phyloP scores from a whole-genome alignment of 1,139 yeast genomes.

The Suhomyces choctaworum region DNA sequence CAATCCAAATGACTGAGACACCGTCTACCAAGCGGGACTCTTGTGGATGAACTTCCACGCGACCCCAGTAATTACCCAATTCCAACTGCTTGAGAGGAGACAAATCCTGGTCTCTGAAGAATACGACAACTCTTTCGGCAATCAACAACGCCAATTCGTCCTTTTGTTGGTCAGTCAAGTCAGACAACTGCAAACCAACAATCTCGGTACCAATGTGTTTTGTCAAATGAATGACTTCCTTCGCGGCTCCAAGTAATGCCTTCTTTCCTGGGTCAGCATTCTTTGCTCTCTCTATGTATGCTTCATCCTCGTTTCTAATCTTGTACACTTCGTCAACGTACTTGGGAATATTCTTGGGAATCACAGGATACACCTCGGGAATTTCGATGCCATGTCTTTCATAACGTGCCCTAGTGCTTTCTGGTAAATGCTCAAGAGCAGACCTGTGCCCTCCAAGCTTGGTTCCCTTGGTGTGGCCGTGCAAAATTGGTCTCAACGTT shows the following conservation, averaged over 20 bases:
- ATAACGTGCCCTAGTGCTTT: constrained; percentile 16
- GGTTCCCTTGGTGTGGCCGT: constrained; percentile 7
- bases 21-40: constrained; percentile 40
- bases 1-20: constrained; percentile 55
- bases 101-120: constrained; percentile 45
- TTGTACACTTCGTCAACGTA: constrained; percentile 19
- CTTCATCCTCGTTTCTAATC: constrained; percentile 18
- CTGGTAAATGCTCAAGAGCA: constrained; percentile 15
- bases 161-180: constrained; percentile 31
- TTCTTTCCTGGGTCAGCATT: constrained; percentile 23
- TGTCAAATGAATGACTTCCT: constrained; percentile 20
- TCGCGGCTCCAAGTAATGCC: constrained; percentile 22
- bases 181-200: constrained; percentile 20
- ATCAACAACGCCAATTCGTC: constrained; percentile 43
- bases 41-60: constrained; percentile 45
- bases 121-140: constrained; percentile 46
- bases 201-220: constrained; percentile 22
- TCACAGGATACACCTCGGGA: constrained; percentile 19
- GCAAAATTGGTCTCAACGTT: constrained; percentile 13
- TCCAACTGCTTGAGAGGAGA: constrained; percentile 48
- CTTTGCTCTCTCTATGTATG: constrained; percentile 20
- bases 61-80: constrained; percentile 45
- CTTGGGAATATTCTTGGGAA: constrained; percentile 18
- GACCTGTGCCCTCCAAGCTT: constrained; percentile 9
- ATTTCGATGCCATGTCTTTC: constrained; percentile 18